Percentiles rank a stretch among this genome's conserved stretches.
These are phyloP conservation scores for Pisolithus sp. DNA, from an alignment of 768 basidiomycete species.

Conservation along the genomic window DNA sequence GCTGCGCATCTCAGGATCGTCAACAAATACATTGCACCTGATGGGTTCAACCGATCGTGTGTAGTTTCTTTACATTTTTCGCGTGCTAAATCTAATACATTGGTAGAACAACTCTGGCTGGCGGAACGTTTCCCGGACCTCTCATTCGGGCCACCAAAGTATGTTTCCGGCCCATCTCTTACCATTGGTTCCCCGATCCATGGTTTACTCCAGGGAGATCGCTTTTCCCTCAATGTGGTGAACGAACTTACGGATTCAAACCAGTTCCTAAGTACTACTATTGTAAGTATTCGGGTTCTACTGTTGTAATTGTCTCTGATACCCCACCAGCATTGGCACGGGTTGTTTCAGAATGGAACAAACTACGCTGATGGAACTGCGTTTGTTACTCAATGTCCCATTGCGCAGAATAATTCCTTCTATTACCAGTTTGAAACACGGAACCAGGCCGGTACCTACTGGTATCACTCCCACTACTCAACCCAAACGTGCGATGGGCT, in stretches of 20 bases:
- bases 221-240: slow-evolving; percentile 36
- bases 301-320: slow-evolving; percentile 15
- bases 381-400: slow-evolving; percentile 40
- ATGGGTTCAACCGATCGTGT: slow-evolving; percentile 41
- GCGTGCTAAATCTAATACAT: background rate
- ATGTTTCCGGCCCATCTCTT: background rate
- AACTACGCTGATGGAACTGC: slow-evolving; percentile 32
- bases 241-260: slow-evolving; percentile 46
- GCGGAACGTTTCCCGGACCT: slow-evolving; percentile 41
- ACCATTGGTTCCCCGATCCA: background rate
- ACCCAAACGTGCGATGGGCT: slow-evolving; percentile 40
- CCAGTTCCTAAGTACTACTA: slow-evolving; percentile 36
- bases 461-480: slow-evolving; percentile 39
- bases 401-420: slow-evolving; percentile 29
- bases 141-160: slow-evolving; percentile 37
- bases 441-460: slow-evolving; percentile 39
- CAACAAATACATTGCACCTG: slow-evolving; percentile 39
- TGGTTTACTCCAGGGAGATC: slow-evolving; percentile 24
- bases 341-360: slow-evolving; percentile 21
- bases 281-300: slow-evolving; percentile 12
- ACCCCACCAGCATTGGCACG: slow-evolving; percentile 26
- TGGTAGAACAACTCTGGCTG: slow-evolving; percentile 36
- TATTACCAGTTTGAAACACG: slow-evolving; percentile 28
- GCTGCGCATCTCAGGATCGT: slow-evolving; percentile 25
- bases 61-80: background rate